Evolutionary conservation across 1,139 yeast species (phyloP).

Genomic region (Yamadazyma aaseri): DNA sequence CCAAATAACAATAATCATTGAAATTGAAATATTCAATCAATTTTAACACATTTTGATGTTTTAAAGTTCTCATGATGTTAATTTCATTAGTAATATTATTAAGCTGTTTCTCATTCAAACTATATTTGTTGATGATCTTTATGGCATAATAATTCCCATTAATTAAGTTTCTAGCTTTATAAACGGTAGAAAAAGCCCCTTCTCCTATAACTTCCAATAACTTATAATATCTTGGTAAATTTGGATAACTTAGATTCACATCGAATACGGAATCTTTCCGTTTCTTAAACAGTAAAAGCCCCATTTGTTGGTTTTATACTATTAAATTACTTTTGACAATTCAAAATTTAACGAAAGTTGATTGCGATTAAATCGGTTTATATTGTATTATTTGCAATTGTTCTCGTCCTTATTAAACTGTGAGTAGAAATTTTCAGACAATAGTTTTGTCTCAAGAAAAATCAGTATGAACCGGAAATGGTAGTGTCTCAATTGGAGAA

Average conservation of each 20-base stretch:
- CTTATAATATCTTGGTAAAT: constrained; percentile 25
- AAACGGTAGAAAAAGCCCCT: constrained; percentile 91
- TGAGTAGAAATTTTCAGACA: no score
- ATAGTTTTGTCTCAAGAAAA: no score
- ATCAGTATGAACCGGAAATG: no score
- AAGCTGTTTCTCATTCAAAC: constrained; percentile 49
- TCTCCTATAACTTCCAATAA: constrained; percentile 52
- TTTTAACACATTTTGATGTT: constrained; percentile 71
- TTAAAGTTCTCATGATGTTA: constrained; percentile 70
- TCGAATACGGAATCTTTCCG: constrained; percentile 15
- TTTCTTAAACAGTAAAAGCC: constrained; percentile 14
- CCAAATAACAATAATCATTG: constrained; percentile 65
- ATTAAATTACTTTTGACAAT: no score
- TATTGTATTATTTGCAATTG: no score
- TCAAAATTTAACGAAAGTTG: no score
- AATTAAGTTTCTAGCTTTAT: constrained; percentile 50
- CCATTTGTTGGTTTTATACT: no score
- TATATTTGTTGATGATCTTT: constrained; percentile 75
- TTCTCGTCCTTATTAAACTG: no score
- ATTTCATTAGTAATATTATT: constrained; percentile 77
- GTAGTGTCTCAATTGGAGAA: no score
- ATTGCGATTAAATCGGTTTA: no score
- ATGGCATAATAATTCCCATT: constrained; percentile 67
- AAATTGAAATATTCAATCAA: constrained; percentile 62
- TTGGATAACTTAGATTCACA: constrained; percentile 17